Base-by-base conservation (phyloP, 768 basidiomycete genomes). In the Naematelia encephala region DNA sequence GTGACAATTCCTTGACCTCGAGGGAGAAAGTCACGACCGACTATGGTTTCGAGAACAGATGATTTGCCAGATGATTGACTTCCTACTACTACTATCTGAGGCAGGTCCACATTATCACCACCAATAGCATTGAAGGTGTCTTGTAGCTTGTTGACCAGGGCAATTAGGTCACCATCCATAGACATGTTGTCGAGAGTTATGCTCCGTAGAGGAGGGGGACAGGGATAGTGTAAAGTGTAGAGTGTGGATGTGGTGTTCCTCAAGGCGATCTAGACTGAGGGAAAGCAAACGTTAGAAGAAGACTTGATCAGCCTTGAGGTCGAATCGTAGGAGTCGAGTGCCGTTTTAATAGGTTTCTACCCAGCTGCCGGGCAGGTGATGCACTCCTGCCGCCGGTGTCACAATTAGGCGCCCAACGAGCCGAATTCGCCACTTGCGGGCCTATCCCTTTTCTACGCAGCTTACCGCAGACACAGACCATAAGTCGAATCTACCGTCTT, bases 41-140 rank as follows among this genome's bases (percentile, higher is more conserved):
- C 96, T 69, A 98, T 96, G 25, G 89, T 98, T 80, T 98, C 93
- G 56, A 98, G 84, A 54, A 77, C 77, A 0, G 75, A 77, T 5
- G 92, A 96, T 81, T 96, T 97, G 61, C 93, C 93, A 28, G 91
- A 87, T 42, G 92, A 96, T 79, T 97, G 93, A 68, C 91, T 93
- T 58, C 93, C 93, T 70, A 97, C 80, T n/a, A 79, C 78, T 12
- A 80, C 80, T 42, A 80, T 79, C 59, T 80, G 80, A 2, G 80
- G 80, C 0, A 80, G 68, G 59, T 80, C 80, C 42, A 80, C 78
- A 8, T 77, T 68, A 62, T 80, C 80, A 1, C 79, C 80, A 27
- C 78, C 77, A 27, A 77, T 75, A 14, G 74, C 68, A 51, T 75
- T 78, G 68, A 78, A 78, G 13, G 76, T 78, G 57, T 78, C 77